A percentile compares a stretch with the other conserved stretches of the same genome.
These are phyloP conservation scores for Neurospora sp. DNA, from an alignment of 495 filamentous ascomycete species.

Conservation along the genomic window DNA sequence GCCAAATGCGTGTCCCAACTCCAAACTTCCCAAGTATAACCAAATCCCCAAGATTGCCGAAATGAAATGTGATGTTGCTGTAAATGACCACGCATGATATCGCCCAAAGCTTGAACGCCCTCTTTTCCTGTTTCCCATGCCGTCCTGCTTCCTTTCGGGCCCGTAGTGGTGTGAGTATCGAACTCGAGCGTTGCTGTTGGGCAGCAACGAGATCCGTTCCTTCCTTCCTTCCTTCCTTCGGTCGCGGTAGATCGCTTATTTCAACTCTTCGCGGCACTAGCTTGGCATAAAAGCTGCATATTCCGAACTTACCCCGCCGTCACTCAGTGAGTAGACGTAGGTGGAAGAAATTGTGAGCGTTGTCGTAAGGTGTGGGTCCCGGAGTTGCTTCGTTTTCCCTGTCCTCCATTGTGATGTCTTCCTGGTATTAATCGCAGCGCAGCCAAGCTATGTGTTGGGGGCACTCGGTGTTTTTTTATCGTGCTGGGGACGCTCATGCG, in stretches of 20 bases:
- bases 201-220: no score
- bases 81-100: not conserved
- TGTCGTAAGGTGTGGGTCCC: not conserved
- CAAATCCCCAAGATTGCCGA: not conserved
- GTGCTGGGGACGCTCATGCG: not conserved
- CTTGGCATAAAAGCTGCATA: not conserved
- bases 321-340: not conserved
- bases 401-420: not conserved
- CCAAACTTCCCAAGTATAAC: not conserved
- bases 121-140: not conserved
- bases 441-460: not conserved
- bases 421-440: not conserved
- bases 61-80: not conserved
- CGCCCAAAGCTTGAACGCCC: not conserved
- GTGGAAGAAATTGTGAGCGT: not conserved
- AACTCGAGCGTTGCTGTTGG: not conserved
- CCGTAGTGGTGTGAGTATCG: not conserved
- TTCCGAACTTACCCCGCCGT: not conserved
- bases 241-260: no score
- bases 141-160: not conserved
- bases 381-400: not conserved
- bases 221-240: no score
- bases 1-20: no score
- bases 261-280: not conserved
- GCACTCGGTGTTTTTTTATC: not conserved